Percentiles rank a stretch among this genome's conserved stretches.
phyloP scores from a whole-genome alignment of 2,329 filamentous ascomycete genomes.

The Achaetomium macrosporum region DNA sequence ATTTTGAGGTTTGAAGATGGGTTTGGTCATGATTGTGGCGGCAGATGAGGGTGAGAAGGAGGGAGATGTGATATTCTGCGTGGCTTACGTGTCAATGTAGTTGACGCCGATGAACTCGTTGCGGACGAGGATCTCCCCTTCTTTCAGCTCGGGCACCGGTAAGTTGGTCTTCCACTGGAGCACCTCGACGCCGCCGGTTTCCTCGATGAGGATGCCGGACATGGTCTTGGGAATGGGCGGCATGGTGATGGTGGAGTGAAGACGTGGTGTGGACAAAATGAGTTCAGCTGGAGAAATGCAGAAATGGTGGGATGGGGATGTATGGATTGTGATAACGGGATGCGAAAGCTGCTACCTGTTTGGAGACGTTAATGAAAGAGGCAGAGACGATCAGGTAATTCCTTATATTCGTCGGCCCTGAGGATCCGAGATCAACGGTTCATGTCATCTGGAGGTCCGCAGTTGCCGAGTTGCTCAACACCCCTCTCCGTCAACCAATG shows the following conservation, averaged over 20 bases:
- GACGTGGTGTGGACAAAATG: no score
- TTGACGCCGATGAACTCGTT: constrained; percentile 79
- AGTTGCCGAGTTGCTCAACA: no score
- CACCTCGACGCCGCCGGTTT: constrained; percentile 66
- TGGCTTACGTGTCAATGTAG: constrained; percentile 70
- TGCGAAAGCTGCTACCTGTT: no score
- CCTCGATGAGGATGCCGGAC: constrained; percentile 66
- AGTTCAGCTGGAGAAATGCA: no score
- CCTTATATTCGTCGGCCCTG: no score
- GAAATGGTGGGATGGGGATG: no score
- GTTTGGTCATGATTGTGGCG: not conserved
- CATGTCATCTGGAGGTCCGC: no score
- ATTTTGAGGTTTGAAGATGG: not conserved
- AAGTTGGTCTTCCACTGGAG: constrained; percentile 65
- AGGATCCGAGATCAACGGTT: no score
- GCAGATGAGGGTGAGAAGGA: not conserved
- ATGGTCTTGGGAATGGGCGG: constrained; percentile 54
- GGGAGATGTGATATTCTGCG: not conserved
- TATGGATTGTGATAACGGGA: no score
- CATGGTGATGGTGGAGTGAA: constrained; percentile 7
- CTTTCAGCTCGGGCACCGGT: constrained; percentile 60
- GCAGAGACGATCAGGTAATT: no score
- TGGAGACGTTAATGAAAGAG: no score
- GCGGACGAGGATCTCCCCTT: constrained; percentile 72
- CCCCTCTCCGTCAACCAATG: no score